Evolutionary conservation across 1,139 yeast species (phyloP), one percentile per base, ranked within the genome.

Genomic region (Candida glucosophila): DNA sequence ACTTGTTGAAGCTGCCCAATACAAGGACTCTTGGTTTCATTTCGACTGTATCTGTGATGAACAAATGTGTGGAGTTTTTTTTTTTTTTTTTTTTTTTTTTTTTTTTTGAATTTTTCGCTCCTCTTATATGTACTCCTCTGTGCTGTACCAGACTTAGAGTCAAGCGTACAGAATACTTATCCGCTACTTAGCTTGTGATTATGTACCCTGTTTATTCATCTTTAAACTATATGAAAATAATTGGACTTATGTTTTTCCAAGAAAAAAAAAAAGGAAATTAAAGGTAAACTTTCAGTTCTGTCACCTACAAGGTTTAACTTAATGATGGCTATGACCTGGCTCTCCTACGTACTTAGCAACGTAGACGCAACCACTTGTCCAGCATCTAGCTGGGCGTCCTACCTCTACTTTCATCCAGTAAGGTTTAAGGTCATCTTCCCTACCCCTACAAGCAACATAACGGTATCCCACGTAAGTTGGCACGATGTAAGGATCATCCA

Each of bases 291-390:
- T 16, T n/a, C 18, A 16, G 9, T 16, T 16, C 18, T 8, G 8
- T 16, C 18, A 8, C 18, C 8, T 16, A 16, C 18, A 16, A n/a
- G n/a, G n/a, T n/a, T n/a, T n/a, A n/a, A 23, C 31, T 38, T 44
- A 56, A 46, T 73, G 77, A 50, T 61, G 67, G 43, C 67, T 71
- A 53, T 70, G 77, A 46, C 59, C 70, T 45, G 81, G 80, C 44
- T 78, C 83, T 57, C 95, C 96, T 50, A 88, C 73, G 65, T 78
- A 80, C 65, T 86, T 83, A 47, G 90, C 65, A 50, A 81, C 77
- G 72, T 80, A 88, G 43, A 86, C 94, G 44, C 88, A 79, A 58
- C 99, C 99, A 61, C 97, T 90, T 59, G 88, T 96, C 95, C 96
- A 85, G 69, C 97, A 92, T 76, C 99, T 86, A 42, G 83, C 83